Conservation (phyloP, 352 stramenopile species). For the Globisporangium irregulare region DNA sequence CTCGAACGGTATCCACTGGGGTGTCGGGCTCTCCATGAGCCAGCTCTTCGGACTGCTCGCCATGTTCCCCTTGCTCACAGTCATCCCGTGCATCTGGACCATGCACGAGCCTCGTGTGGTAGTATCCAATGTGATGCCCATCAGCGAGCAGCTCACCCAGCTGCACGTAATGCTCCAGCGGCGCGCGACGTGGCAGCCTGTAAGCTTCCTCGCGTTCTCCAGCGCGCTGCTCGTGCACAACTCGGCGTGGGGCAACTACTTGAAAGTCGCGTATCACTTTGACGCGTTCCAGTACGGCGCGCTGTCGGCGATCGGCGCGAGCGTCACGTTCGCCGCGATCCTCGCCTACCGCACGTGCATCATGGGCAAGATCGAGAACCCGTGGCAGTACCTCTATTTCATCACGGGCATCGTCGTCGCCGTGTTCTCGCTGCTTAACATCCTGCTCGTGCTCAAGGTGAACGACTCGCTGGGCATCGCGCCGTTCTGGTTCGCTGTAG, state of each 20-base stretch:
- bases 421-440: slow-evolving; percentile 66
- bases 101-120: slow-evolving; percentile 48
- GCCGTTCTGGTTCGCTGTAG: slow-evolving; percentile 76
- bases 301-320: slow-evolving; percentile 61
- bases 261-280: slow-evolving; percentile 69
- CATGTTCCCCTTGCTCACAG: slow-evolving; percentile 49
- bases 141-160: slow-evolving; percentile 32
- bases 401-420: slow-evolving; percentile 55
- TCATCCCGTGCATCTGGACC: slow-evolving; percentile 51
- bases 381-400: slow-evolving; percentile 69
- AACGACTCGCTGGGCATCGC: slow-evolving; percentile 61
- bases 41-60: slow-evolving; percentile 65
- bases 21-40: slow-evolving; percentile 52
- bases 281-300: slow-evolving; percentile 77
- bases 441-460: slow-evolving; percentile 60
- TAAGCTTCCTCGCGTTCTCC: slow-evolving; percentile 64
- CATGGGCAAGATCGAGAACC: slow-evolving; percentile 31
- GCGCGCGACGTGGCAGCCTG: slow-evolving; percentile 70
- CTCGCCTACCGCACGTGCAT: slow-evolving; percentile 54
- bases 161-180: slow-evolving; percentile 68
- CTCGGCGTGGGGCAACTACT: slow-evolving; percentile 77
- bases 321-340: slow-evolving; percentile 62
- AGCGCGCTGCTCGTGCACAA: slow-evolving; percentile 72
- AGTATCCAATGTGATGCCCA: slow-evolving; percentile 15
- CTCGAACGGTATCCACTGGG: slow-evolving; percentile 56